Conservation (phyloP, 1,284 basidiomycete genomes). For the Singerocomus rubriflavus region DNA sequence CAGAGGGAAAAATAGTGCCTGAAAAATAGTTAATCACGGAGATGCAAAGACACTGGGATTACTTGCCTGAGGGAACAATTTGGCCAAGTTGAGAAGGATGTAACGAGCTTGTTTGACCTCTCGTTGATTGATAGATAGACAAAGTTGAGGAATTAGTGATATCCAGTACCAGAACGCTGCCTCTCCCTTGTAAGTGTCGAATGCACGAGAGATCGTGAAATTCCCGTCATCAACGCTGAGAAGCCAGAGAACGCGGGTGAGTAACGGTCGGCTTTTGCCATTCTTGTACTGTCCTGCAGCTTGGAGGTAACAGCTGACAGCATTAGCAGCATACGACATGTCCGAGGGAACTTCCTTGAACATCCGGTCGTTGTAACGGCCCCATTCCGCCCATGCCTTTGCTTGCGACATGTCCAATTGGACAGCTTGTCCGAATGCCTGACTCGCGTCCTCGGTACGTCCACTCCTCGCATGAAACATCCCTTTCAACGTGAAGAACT, state of each 20-base stretch:
- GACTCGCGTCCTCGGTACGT: conserved; percentile 88
- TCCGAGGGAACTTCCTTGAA: conserved; percentile 84
- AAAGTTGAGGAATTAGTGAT: conserved; percentile 94
- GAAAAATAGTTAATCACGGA: conserved; percentile 15
- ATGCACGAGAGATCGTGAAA: conserved; percentile 80
- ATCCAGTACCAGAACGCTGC: conserved; percentile 99
- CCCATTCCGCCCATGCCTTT: conserved; percentile 99
- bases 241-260: conserved; percentile 95
- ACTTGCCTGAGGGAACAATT: conserved; percentile 88
- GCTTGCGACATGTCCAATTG: conserved; percentile 94
- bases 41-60: neutral
- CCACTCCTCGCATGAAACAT: conserved; percentile 95
- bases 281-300: conserved; percentile 96
- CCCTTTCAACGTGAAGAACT: conserved; percentile 99
- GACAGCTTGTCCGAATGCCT: conserved; percentile 92
- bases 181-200: conserved; percentile 97
- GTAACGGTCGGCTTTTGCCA: conserved; percentile 88
- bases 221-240: conserved; percentile 87
- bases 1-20: conserved; percentile 96
- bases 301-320: conserved; percentile 97
- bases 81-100: conserved; percentile 88
- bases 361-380: conserved; percentile 89
- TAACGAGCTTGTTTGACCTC: conserved; percentile 93
- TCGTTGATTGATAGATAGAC: conserved; percentile 84
- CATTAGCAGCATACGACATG: conserved; percentile 79